A percentile compares a stretch with the other conserved stretches of the same genome.
These are phyloP conservation scores for Edaphochlamys debaryana DNA, from an alignment of 139 green algal genomes.

Conservation along the genomic window DNA sequence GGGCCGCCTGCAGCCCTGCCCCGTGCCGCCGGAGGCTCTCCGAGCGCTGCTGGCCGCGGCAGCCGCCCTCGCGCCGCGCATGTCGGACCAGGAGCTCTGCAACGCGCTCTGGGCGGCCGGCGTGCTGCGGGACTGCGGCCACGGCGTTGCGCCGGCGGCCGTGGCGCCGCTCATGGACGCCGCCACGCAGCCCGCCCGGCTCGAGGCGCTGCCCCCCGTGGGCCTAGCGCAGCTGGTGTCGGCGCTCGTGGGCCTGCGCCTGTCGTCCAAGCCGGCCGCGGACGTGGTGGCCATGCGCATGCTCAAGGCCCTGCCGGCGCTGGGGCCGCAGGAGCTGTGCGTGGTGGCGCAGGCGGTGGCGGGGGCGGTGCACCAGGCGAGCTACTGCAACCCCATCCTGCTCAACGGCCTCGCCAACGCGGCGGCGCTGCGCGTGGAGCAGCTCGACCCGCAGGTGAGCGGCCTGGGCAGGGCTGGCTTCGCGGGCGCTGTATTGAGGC, in stretches of 20 bases:
- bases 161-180: not conserved
- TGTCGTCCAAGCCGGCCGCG: not conserved
- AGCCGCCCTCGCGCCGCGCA: not conserved
- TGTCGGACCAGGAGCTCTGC: conserved; percentile 42
- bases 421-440: not conserved
- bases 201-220: not conserved
- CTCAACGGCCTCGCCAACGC: conserved; percentile 29
- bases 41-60: not conserved
- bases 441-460: conserved; percentile 24
- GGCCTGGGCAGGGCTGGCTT: too few species aligned
- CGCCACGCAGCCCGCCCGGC: not conserved
- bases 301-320: not conserved
- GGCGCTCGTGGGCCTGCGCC: conserved; percentile 10
- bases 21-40: not conserved
- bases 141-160: not conserved
- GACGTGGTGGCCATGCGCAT: conserved; percentile 10
- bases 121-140: not conserved
- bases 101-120: conserved; percentile 46
- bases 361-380: not conserved
- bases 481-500: too few species aligned
- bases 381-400: conserved; percentile 29
- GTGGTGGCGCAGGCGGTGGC: conserved; percentile 26
- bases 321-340: conserved; percentile 34
- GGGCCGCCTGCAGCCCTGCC: conserved; percentile 11
- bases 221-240: conserved; percentile 33